Base-by-base conservation (phyloP, 2,329 filamentous ascomycete species). In the Sclerotinia sclerotiorum region DNA sequence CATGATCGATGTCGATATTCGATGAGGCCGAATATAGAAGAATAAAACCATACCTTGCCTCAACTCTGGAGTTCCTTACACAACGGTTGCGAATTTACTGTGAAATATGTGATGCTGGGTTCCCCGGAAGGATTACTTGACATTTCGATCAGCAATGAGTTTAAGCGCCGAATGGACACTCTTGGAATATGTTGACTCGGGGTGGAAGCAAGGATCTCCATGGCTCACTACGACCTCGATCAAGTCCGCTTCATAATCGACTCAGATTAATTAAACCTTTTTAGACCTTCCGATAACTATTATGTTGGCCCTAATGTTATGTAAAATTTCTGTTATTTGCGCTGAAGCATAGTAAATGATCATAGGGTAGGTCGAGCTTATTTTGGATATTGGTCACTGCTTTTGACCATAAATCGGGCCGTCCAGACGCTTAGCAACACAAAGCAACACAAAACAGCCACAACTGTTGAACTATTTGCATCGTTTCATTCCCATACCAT, bases 1-100 rank as follows among this genome's bases (percentile, higher is more conserved):
- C 60, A 62, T 27, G 46, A 67, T 67, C 65, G 48, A 55, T 61
- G 56, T 54, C 65, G 65, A 63, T 63, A 67, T 54, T 62, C 65
- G 65, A 67, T 63, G 57, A 48, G 65, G 62, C 56, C 39, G 35
- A 62, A 62, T 62, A 55, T 27, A 67, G 56, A 62, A 67, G 5
- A 62, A 62, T 54, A 29, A 67, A 55, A 67, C 44, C 65, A 54
- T 24, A 51, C 57, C 54, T 62, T 67, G 65, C 65, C 57, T 55
- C 65, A 63, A 52, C 17, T 32, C 27, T 7, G 49, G 49, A 46
- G 24, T 39, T 54, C 21, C 21, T 15, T 54, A 39, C 15, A 42
- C 24, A 55, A 42, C 49, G 35, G 55, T 44, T 54, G n/a, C 32
- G 44, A 55, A 46, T n/a, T 54, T 64, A 27, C 17, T 48, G 65